These are phyloP conservation scores for Grigorovia humatica DNA, from an alignment of 805 yeast species.

Conservation along the genomic window DNA sequence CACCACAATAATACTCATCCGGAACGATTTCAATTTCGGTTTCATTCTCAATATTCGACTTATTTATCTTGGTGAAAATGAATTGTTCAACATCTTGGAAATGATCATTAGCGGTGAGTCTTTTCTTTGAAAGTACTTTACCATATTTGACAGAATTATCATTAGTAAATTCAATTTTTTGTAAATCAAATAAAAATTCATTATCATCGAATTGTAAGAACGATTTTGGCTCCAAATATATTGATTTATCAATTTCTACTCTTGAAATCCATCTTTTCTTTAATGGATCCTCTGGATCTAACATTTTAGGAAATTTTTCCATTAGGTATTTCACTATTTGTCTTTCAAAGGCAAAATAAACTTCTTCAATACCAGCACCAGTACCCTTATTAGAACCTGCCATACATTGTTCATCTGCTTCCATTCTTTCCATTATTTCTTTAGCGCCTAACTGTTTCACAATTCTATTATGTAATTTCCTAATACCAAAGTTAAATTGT, in stretches of 20 bases:
- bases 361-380: slow-evolving; percentile 50
- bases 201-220: slow-evolving; percentile 10
- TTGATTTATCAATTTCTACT: slow-evolving; percentile 13
- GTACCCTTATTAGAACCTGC: slow-evolving; percentile 41
- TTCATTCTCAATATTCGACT: too few species aligned
- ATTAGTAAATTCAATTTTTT: slow-evolving; percentile 10
- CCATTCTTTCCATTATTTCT: slow-evolving; percentile 65
- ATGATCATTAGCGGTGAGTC: slow-evolving; percentile 64
- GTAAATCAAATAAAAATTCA: not conserved
- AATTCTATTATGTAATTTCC: slow-evolving; percentile 69
- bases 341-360: slow-evolving; percentile 64
- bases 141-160: slow-evolving; percentile 30
- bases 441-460: slow-evolving; percentile 66
- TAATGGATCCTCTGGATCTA: slow-evolving; percentile 6
- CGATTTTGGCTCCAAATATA: slow-evolving; percentile 22
- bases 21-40: slow-evolving; percentile 11
- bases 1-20: slow-evolving; percentile 57
- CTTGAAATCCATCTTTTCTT: slow-evolving; percentile 9
- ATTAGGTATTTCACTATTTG: slow-evolving; percentile 32
- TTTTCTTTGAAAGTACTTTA: slow-evolving; percentile 36
- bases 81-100: slow-evolving; percentile 83
- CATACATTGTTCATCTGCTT: slow-evolving; percentile 77
- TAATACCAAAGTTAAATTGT: slow-evolving; percentile 76
- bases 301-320: slow-evolving; percentile 26
- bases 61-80: slow-evolving; percentile 28